Base-by-base conservation (phyloP, 768 basidiomycete species). In the Tricholoma matsutake region DNA sequence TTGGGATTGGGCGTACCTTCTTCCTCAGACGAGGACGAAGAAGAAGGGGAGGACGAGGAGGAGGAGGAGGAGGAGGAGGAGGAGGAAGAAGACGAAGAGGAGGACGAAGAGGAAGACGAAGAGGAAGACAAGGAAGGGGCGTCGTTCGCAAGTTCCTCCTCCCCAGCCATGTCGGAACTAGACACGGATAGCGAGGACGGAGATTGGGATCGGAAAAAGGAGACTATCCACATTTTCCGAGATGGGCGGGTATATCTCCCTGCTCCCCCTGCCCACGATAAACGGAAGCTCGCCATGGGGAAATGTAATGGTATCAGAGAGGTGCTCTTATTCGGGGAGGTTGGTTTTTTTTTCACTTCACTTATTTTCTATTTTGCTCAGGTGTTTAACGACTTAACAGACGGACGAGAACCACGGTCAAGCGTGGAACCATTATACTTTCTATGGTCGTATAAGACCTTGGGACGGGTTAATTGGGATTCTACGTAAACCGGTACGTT, bases 391-490 rank as follows among this genome's bases (percentile, higher is more conserved):
- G 39, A 32, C 7, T 9, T 85, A 6, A n/a, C 22, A 51, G 84
- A 86, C 85, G 16, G 83, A 86, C 61, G 57, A 65, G 10, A 69
- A 67, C 4, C 82, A 84, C 58, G 76, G 76, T 2, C 69, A 76
- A 39, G 84, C 81, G 28, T 83, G 81, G 82, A 71, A 79, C 47
- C 71, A 72, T 56, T 83, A 79, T 63, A 73, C 63, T 11, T 81
- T 81, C 60, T 79, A 81, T 60, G 86, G 85, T 3, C 80, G 85
- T 16, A 75, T 87, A 8, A 76, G 85, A 31, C 67, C 76, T 37
- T 87, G 84, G 83, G 85, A 87, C 64, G 85, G 85, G 35, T 71
- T 87, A 47, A 74, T 87, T 9, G 84, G 80, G 4, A 76, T 87
- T 18, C 64, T 86, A 45, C 70, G 85, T 16, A 69, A 78, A 59